Evolutionary conservation across 495 filamentous ascomycete species (phyloP).

Genomic region (Patellaria atrata): DNA sequence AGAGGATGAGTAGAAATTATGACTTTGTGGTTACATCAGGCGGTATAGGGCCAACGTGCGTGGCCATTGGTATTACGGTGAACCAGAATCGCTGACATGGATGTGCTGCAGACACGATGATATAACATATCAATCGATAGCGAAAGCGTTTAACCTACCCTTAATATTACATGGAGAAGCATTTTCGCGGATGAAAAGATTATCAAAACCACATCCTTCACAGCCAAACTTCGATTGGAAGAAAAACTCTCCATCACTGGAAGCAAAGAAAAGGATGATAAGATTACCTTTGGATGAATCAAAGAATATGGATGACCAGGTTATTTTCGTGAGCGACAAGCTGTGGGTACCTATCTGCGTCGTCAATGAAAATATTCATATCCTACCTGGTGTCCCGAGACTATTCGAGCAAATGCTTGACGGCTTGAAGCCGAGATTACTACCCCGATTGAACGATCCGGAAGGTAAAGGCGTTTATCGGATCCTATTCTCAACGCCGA

Average conservation of each 20-base stretch:
- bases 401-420: constrained; percentile 69
- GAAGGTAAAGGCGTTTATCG: constrained; percentile 65
- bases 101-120: constrained; percentile 62
- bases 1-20: constrained; percentile 72
- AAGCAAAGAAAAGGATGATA: constrained; percentile 80
- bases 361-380: constrained; percentile 85
- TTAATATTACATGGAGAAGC: constrained; percentile 63
- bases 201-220: constrained; percentile 55
- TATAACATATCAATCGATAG: constrained; percentile 91
- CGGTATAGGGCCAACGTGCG: constrained; percentile 86
- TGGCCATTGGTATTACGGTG: constrained; percentile 9
- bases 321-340: constrained; percentile 61
- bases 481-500: constrained; percentile 70
- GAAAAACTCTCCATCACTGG: constrained; percentile 57
- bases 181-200: constrained; percentile 64
- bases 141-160: constrained; percentile 67
- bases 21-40: constrained; percentile 91
- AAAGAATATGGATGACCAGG: constrained; percentile 45
- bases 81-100: constrained; percentile 4
- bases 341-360: constrained; percentile 83
- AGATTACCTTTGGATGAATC: constrained; percentile 60
- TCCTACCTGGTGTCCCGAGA: constrained; percentile 78
- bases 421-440: constrained; percentile 52
- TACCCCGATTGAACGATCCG: constrained; percentile 57
- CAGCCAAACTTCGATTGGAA: constrained; percentile 78